Conservation (phyloP, 129 eudicot genomes). For the Ambrosia artemisiifolia region DNA sequence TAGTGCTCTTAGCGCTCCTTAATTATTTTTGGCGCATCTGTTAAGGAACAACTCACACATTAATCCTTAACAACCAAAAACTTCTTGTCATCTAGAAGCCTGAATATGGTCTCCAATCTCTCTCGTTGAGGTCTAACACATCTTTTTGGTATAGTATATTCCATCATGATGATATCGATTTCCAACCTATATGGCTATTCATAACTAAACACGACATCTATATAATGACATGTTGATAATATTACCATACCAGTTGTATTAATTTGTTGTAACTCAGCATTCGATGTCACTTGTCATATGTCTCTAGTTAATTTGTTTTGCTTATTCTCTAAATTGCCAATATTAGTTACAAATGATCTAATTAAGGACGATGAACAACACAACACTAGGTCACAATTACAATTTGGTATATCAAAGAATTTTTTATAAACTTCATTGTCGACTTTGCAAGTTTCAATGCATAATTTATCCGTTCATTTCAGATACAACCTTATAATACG, state of each 20-base stretch:
- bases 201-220: too few species aligned
- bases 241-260: neutral
- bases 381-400: too few species aligned
- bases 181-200: neutral
- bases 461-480: neutral
- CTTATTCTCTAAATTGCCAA: neutral
- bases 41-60: too few species aligned
- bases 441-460: neutral
- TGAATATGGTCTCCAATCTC: neutral
- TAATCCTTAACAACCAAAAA: too few species aligned
- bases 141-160: neutral
- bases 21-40: too few species aligned
- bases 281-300: conserved; percentile 2
- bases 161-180: neutral
- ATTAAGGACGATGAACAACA: too few species aligned
- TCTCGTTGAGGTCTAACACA: neutral
- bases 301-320: neutral
- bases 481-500: too few species aligned
- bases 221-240: neutral
- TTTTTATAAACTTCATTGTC: neutral
- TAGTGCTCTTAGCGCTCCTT: too few species aligned
- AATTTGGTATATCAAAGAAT: neutral
- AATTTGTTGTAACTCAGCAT: neutral
- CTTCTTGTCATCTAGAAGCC: too few species aligned
- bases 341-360: neutral